Evolutionary conservation across 2,329 filamentous ascomycete species (phyloP).

Genomic region (Juglanconis oblonga): DNA sequence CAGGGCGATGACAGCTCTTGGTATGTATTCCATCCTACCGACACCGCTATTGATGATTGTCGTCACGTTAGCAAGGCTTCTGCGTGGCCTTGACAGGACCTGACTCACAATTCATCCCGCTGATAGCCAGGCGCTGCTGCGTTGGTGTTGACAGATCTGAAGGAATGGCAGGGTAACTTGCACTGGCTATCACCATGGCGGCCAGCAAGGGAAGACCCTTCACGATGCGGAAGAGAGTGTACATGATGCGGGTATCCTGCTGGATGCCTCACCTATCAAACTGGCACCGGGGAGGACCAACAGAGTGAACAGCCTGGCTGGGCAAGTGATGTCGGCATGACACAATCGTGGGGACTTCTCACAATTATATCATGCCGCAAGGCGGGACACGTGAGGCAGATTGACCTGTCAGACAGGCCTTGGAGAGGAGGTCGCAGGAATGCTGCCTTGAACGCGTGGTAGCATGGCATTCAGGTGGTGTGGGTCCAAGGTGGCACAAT

Average conservation of each 20-base stretch:
- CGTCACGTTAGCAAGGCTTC: conserved; percentile 18
- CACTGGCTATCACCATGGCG: neutral
- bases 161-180: conserved; percentile 14
- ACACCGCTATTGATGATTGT: conserved; percentile 38
- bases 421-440: neutral
- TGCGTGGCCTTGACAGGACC: conserved; percentile 21
- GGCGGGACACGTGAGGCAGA: no score
- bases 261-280: neutral
- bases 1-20: conserved; percentile 10
- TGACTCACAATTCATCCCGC: conserved; percentile 12
- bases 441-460: neutral
- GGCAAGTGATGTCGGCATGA: neutral
- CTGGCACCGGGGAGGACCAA: neutral
- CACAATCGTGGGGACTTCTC: neutral
- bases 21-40: conserved; percentile 18
- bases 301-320: neutral
- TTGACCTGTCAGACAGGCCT: neutral
- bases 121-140: conserved; percentile 17
- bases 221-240: neutral
- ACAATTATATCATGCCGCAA: neutral
- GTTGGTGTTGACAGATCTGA: conserved; percentile 16
- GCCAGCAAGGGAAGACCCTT: conserved; percentile 1
- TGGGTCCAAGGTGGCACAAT: neutral
- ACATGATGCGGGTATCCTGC: neutral
- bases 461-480: neutral